phyloP scores from a whole-genome alignment of 1,284 basidiomycete genomes.

The Rhodotorula sp. region DNA sequence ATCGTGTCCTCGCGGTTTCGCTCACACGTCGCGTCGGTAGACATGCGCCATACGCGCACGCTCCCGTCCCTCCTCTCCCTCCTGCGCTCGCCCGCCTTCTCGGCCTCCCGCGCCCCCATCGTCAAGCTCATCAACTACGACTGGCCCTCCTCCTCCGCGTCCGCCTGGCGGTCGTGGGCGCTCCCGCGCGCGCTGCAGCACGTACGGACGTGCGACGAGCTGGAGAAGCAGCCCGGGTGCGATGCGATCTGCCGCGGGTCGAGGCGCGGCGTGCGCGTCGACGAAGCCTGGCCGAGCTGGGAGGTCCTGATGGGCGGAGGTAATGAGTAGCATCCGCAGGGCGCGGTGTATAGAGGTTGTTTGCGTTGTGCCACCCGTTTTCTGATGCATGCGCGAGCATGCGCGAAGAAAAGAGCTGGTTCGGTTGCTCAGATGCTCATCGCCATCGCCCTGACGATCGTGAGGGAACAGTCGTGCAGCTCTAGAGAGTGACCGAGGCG shows the following conservation, averaged over 20 bases:
- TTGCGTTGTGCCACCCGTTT: no score
- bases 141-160: background rate
- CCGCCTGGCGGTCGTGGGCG: slow-evolving; percentile 16
- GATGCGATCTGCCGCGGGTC: slow-evolving; percentile 27
- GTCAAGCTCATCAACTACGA: slow-evolving; percentile 23
- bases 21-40: background rate
- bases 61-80: slow-evolving; percentile 2
- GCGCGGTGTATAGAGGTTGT: no score
- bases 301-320: background rate
- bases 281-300: background rate
- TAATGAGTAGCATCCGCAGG: background rate
- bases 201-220: slow-evolving; percentile 15
- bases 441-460: no score
- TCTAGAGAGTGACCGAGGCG: no score
- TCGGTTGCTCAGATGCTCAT: no score
- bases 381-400: no score
- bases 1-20: background rate
- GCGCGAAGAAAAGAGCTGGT: no score
- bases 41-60: slow-evolving; percentile 20
- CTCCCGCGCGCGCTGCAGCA: background rate
- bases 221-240: slow-evolving; percentile 20
- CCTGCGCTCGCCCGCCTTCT: slow-evolving; percentile 6
- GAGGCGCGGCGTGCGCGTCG: background rate
- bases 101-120: background rate
- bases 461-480: no score